Evolutionary conservation across 2,329 filamentous ascomycete species (phyloP), one percentile per base, ranked within the genome.

Genomic region (Colletotrichum sp.): DNA sequence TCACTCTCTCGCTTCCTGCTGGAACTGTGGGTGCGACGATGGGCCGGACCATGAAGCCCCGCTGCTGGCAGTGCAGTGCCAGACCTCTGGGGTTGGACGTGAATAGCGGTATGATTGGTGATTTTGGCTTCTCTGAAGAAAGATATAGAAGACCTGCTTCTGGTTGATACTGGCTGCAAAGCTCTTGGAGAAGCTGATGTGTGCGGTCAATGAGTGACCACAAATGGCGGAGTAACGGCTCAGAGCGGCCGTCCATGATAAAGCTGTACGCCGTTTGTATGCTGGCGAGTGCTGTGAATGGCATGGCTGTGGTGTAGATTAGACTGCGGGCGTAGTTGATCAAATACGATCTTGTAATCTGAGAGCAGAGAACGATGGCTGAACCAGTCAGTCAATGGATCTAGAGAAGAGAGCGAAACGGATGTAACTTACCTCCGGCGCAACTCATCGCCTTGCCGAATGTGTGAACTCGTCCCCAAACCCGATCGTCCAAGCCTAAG

Each of bases 261-360:
- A 92, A 88, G 9, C 88, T 86, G 79, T 93, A 94, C 0, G 89
- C 87, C 0, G 90, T 87, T 57, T 88, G 85, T 68, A 94, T 92
- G 16, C 89, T 89, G 0, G 90, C 90, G 2, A 94, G 86, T 3
- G 89, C 88, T 0, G 93, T 90, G 55, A 91, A 91, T 0, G 91
- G 89, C 84, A 94, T 89, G 34, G 93, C 92, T 0, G 93, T 95
- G 0, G 93, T 95, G 82, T 95, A 96, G 71, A 95, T 95, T 57
- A 95, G 84, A 3, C 90, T 92, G n/a, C 93, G 90, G 1, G 94
- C 93, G 80, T 95, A 95, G 80, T 96, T 95, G 83, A 95, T 90
- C 68, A 95, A 86, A 77, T 95, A 95, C 2, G 90, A 84, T 28
- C 92, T 86, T 0, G 92, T 90, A 1, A 89, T 84, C 0, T 88